Conservation (phyloP, 1,284 basidiomycete genomes). For the Boletus sp. region DNA sequence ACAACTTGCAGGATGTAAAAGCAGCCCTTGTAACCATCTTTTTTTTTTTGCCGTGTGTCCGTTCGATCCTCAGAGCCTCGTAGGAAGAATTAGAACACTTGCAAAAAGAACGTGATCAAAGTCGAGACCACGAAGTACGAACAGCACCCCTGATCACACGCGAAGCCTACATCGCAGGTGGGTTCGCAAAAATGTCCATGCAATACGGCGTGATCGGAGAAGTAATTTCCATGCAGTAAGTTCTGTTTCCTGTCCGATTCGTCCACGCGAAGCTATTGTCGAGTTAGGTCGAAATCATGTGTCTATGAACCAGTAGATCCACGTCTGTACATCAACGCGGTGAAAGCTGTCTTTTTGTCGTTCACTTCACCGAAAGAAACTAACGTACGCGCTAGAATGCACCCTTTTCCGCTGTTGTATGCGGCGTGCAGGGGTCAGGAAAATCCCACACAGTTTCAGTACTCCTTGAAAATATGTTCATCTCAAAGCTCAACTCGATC, state of each 20-base stretch:
- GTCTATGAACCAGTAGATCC: conserved; percentile 36
- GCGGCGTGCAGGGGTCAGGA: conserved; percentile 60
- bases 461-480: conserved; percentile 60
- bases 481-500: conserved; percentile 43
- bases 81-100: conserved; percentile 14
- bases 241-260: conserved; percentile 1
- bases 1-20: conserved; percentile 10
- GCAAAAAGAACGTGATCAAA: conserved; percentile 1
- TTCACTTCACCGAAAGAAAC: neutral
- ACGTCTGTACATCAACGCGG: conserved; percentile 55
- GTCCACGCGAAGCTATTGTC: neutral
- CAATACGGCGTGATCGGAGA: conserved; percentile 56
- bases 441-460: conserved; percentile 65
- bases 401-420: conserved; percentile 51
- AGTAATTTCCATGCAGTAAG: conserved; percentile 41
- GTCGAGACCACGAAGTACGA: conserved; percentile 36
- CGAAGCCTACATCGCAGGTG: conserved; percentile 40
- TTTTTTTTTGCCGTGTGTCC: too few species aligned
- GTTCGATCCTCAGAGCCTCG: neutral
- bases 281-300: conserved; percentile 28
- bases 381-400: conserved; percentile 39
- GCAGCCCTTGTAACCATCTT: neutral
- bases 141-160: conserved; percentile 52
- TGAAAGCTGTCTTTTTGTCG: conserved; percentile 20
- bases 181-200: conserved; percentile 28